Base-by-base conservation (phyloP, 176 grass and related monocot species). In the Paspalum vaginatum region DNA sequence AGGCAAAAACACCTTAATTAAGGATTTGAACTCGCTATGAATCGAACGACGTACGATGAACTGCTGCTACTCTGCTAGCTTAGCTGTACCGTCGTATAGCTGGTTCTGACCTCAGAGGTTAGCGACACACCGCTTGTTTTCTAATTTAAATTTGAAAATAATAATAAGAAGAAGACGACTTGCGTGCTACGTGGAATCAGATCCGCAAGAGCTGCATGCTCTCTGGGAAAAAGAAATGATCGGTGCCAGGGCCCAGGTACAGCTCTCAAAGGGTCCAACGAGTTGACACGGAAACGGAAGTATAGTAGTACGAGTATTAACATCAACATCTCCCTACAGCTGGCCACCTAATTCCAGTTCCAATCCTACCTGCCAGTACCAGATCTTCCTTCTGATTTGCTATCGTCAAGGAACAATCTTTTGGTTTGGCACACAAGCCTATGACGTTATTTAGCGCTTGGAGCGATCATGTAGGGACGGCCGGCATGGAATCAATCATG, bases 141-240 rank as follows among this genome's bases (percentile, higher is more conserved):
- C 40, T 41, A 18, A 13, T 13, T 37, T 15, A 37, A 8, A 11
- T 0, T 13, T 17, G 8, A 4, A 66, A 64, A 18, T 17, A 52
- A 52, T 16, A 14, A 14, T 6, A 7, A 0, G 9, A 44, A 9
- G 27, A 7, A 0, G 9, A 44, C 5, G 27, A 16, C 27, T 38
- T 10, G 5, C 1, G 42, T 15, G 80, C 80, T 26, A 82, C 56
- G 80, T 65, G 81, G 47, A 66, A 83, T 49, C 40, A 46, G 61
- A 76, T 76, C 61, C 71, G 18, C 24, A 12, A 24, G 56, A 44
- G 9, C 22, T 21, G 32, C 32, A 32, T 32, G 32, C 32, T 32
- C 32, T 32, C 32, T 32, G 32, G 32, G 32, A 32, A 32, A 32
- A 32, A 32, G 32, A 32, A 32, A 32, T 32, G 32, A 3, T 32